Evolutionary conservation across 345 rosid genomes (phyloP), one percentile per base, ranked within the genome.

Genomic region (Salix suchowensis): DNA sequence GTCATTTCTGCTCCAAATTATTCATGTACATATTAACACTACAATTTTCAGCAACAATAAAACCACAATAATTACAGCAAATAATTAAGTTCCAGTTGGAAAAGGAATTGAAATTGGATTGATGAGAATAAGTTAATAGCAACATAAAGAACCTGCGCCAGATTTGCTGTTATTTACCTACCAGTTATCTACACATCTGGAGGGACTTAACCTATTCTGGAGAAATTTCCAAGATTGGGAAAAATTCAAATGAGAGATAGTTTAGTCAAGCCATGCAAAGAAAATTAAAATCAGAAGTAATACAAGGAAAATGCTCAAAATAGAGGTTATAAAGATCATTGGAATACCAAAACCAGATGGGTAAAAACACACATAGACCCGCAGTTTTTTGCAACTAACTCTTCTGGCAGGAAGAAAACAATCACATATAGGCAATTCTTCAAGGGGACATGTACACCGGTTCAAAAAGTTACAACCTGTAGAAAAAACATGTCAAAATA

Each of bases 1-100:
- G 81, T 94, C 98, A 77, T 92, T 94, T 84, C 97, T 92, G 84
- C 65, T 40, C 39, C 50, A 67, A 36, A 72, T 14, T 54, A 60
- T 73, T 39, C 23, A 83, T 28, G 66, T 28, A 72, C 15, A 58
- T 34, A 46, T 46, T 46, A 46, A 46, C 18, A 46, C 18, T 46
- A 46, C 16, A 14, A 46, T 46, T 46, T 44, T 46, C 18, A 46
- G 50, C 16, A 46, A 46, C 18, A 46, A 14, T 5, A 46, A 4
- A 13, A 46, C 50, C 50, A 46, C 0, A 46, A 46, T 13, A 40
- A 46, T 46, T 46, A 12, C 16, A 46, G 13, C 1, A 46, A 42
- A 19, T 36, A 36, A 19, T 34, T 7, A 65, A 24, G 19, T 32
- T 36, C 7, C 39, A 46, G 26, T 30, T n/a, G 19, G 65, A 32